phyloP scores from a whole-genome alignment of 257 asterid species.

The Nemophila menziesii region DNA sequence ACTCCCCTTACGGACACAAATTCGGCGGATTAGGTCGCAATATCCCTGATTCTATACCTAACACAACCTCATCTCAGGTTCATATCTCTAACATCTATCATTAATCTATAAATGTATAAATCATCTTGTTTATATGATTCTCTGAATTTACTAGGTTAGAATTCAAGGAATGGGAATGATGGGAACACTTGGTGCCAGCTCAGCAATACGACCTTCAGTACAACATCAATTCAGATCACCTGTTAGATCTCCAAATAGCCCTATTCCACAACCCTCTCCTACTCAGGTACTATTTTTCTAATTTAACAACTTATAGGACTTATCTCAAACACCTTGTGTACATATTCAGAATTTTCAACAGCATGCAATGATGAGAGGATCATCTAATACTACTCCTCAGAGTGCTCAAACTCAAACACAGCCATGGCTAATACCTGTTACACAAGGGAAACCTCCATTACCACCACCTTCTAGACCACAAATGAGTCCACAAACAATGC shows the following conservation, averaged over 20 bases:
- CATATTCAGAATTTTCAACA: conserved; percentile 56
- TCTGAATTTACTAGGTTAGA: conserved; percentile 35
- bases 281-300: conserved; percentile 35
- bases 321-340: background rate
- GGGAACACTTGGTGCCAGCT: conserved; percentile 54
- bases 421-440: conserved; percentile 71
- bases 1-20: conserved; percentile 52
- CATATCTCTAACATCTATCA: background rate
- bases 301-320: background rate
- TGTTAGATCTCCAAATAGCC: conserved; percentile 48
- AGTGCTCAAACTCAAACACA: conserved; percentile 49
- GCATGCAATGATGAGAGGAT: conserved; percentile 59
- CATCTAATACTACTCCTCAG: conserved; percentile 46
- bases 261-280: conserved; percentile 43
- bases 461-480: conserved; percentile 67
- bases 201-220: conserved; percentile 49
- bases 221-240: conserved; percentile 48
- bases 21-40: conserved; percentile 24
- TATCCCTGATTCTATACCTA: conserved; percentile 19
- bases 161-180: conserved; percentile 57
- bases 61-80: conserved; percentile 42
- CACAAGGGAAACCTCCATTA: conserved; percentile 68
- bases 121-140: conserved; percentile 1
- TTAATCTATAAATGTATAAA: background rate
- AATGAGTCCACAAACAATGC: conserved; percentile 32